Percentiles rank a stretch among this genome's conserved stretches.
These are phyloP conservation scores for Botrytis fragariae DNA, from an alignment of 2,329 filamentous ascomycete species.

Conservation along the genomic window DNA sequence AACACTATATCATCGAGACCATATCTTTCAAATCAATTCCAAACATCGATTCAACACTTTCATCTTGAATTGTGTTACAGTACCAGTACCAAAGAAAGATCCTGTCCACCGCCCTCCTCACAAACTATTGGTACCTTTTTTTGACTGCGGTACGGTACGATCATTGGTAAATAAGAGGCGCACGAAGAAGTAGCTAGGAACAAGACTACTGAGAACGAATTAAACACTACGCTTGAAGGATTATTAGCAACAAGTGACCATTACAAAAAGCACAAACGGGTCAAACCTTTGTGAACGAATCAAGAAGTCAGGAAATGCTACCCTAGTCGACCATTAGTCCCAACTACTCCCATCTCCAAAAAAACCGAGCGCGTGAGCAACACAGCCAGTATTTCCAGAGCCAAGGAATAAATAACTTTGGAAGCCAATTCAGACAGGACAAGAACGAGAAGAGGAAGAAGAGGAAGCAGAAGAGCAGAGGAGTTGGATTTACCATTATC, in stretches of 20 bases:
- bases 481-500: neutral
- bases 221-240: slow-evolving; percentile 9
- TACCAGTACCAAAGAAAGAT: neutral
- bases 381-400: neutral
- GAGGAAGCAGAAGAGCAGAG: neutral
- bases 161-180: neutral
- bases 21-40: neutral
- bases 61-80: neutral
- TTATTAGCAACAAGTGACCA: slow-evolving; percentile 4
- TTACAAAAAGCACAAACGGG: slow-evolving; percentile 1
- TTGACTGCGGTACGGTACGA: neutral
- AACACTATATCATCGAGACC: neutral
- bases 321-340: slow-evolving; percentile 2
- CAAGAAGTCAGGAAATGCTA: neutral
- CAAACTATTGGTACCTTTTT: neutral
- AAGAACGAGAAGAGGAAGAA: neutral
- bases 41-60: neutral
- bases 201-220: neutral
- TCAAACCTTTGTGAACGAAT: neutral
- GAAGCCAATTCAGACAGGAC: neutral
- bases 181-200: neutral
- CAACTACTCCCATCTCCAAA: neutral
- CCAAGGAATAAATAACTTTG: neutral
- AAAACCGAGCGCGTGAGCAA: slow-evolving; percentile 7
- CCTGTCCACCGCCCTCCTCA: neutral